Evolutionary conservation across 2,329 filamentous ascomycete genomes (phyloP).

Genomic region (Calonectria hongkongensis): DNA sequence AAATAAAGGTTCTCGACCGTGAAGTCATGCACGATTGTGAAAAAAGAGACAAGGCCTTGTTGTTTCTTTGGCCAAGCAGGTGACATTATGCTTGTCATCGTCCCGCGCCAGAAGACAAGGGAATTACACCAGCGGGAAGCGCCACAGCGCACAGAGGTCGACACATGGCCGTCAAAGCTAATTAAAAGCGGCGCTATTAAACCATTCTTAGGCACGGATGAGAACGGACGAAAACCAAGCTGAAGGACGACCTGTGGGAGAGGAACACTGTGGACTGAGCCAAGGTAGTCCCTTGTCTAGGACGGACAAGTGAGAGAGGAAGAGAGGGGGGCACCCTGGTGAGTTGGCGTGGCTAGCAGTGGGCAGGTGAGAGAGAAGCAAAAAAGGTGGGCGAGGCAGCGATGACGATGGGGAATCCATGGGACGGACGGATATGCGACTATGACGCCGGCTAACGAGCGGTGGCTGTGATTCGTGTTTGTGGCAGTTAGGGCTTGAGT

Average conservation of each 20-base stretch:
- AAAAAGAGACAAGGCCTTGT: not conserved
- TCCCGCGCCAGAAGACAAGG: conserved; percentile 20
- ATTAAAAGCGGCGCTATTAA: conserved; percentile 8
- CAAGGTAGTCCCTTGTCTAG: conserved; percentile 25
- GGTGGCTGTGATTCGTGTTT: conserved; percentile 36
- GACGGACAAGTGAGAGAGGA: conserved; percentile 8
- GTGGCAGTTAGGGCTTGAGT: conserved; percentile 22
- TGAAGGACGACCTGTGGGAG: not conserved
- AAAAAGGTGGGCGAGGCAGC: conserved; percentile 13
- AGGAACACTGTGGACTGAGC: conserved; percentile 2
- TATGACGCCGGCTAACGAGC: conserved; percentile 27
- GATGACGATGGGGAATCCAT: conserved; percentile 24
- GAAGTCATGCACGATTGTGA: not conserved
- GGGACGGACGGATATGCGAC: conserved; percentile 31
- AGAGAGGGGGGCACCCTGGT: conserved; percentile 10
- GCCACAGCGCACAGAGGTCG: conserved; percentile 27
- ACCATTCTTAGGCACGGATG: conserved; percentile 6
- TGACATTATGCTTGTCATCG: conserved; percentile 30
- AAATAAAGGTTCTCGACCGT: conserved; percentile 7
- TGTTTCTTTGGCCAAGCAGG: conserved; percentile 9
- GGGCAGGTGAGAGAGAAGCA: conserved; percentile 8
- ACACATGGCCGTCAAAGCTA: conserved; percentile 16
- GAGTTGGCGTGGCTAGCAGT: conserved; percentile 29
- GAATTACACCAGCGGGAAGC: conserved; percentile 8
- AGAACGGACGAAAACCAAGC: conserved; percentile 10